A percentile compares a stretch with the other conserved stretches of the same genome.
These are phyloP conservation scores for Neurospora sp. DNA, from an alignment of 2,329 filamentous ascomycete species.

Conservation along the genomic window DNA sequence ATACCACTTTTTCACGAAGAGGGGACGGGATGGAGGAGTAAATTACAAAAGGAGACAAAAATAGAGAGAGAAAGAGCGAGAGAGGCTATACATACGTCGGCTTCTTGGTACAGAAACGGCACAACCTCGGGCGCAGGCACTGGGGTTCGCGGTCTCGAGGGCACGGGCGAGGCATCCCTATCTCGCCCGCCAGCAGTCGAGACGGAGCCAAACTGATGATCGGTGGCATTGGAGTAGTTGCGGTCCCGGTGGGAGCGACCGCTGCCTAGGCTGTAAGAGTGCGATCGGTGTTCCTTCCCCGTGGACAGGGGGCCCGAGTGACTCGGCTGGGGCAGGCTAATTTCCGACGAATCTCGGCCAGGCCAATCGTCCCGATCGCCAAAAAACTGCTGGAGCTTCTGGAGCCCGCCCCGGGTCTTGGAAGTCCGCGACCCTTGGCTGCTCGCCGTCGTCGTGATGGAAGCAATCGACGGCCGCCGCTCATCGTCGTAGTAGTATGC, in stretches of 20 bases:
- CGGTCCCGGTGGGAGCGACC: slow-evolving; percentile 57
- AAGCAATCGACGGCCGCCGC: slow-evolving; percentile 78
- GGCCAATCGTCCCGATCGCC: slow-evolving; percentile 67
- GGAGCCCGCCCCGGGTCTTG: slow-evolving; percentile 59
- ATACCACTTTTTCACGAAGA: not conserved
- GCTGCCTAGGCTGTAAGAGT: slow-evolving; percentile 46
- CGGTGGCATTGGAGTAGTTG: slow-evolving; percentile 69
- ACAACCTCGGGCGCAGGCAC: slow-evolving; percentile 86
- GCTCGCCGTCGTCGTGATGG: slow-evolving; percentile 70
- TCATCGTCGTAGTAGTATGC: slow-evolving; percentile 59
- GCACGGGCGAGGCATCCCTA: slow-evolving; percentile 63
- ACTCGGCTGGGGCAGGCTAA: slow-evolving; percentile 44
- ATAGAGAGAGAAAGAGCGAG: slow-evolving; percentile 5
- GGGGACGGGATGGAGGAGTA: slow-evolving; percentile 1
- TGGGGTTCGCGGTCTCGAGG: slow-evolving; percentile 74
- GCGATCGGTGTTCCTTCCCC: slow-evolving; percentile 53
- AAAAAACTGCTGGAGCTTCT: slow-evolving; percentile 85
- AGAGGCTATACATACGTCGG: slow-evolving; percentile 47
- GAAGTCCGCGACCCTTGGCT: slow-evolving; percentile 74
- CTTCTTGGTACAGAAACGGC: slow-evolving; percentile 92
- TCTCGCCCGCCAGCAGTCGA: slow-evolving; percentile 25
- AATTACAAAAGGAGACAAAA: slow-evolving; percentile 13
- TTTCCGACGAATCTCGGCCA: slow-evolving; percentile 64
- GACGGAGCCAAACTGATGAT: slow-evolving; percentile 33
- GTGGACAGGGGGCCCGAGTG: slow-evolving; percentile 13